These are phyloP conservation scores for Lathyrus aphaca DNA, from an alignment of 306 rosid genomes.

Conservation along the genomic window DNA sequence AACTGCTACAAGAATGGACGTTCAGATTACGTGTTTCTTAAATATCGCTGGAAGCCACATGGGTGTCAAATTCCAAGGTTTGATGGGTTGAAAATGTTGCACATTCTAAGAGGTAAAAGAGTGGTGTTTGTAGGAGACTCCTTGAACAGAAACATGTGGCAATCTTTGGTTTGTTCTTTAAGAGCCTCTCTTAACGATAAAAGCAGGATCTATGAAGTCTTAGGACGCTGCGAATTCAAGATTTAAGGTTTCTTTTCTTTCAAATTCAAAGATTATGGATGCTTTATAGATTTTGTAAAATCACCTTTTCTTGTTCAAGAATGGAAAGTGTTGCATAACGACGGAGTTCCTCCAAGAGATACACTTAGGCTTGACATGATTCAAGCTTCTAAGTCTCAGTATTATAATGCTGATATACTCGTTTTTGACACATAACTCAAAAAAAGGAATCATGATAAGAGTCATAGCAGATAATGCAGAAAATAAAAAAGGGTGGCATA, in stretches of 20 bases:
- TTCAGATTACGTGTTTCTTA: conserved; percentile 34
- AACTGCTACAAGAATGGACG: conserved; percentile 55
- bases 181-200: conserved; percentile 41
- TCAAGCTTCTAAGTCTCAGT: conserved; percentile 45
- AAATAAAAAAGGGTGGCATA: too few relatives aligned
- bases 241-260: conserved; percentile 45
- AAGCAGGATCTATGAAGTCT: conserved; percentile 36
- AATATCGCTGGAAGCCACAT: conserved; percentile 47
- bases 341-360: conserved; percentile 30
- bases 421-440: conserved; percentile 49
- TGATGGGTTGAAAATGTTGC: conserved; percentile 46
- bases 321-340: conserved; percentile 31
- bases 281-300: conserved; percentile 48
- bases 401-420: conserved; percentile 48
- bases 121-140: conserved; percentile 53
- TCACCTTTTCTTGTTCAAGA: conserved; percentile 51
- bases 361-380: conserved; percentile 50
- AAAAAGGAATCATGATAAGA: too few relatives aligned
- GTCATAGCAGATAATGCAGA: too few relatives aligned
- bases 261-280: conserved; percentile 47
- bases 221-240: conserved; percentile 31
- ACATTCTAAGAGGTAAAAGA: conserved; percentile 44
- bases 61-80: conserved; percentile 49
- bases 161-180: conserved; percentile 43
- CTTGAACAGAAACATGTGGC: conserved; percentile 54